Evolutionary conservation across 2,329 filamentous ascomycete genomes (phyloP).

Genomic region (Fusarium graminum): DNA sequence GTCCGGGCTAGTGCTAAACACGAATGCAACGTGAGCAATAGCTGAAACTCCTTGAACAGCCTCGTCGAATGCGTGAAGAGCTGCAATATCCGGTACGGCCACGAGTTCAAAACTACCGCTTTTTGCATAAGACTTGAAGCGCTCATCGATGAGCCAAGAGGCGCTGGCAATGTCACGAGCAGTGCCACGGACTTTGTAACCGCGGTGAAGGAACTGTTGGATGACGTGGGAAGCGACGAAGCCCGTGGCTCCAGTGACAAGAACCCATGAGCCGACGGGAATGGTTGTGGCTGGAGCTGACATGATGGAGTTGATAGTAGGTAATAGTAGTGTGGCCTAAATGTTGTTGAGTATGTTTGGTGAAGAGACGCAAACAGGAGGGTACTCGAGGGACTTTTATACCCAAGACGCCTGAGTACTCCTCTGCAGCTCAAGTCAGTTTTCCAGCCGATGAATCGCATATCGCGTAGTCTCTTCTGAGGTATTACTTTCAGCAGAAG

Average conservation of each 20-base stretch:
- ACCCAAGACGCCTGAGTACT: neutral
- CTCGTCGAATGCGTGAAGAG: conserved; percentile 54
- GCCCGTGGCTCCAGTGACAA: conserved; percentile 62
- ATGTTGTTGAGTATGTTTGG: neutral
- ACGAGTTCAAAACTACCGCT: conserved; percentile 54
- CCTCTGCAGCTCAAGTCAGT: too few species aligned
- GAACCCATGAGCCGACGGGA: conserved; percentile 51
- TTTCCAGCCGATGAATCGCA: neutral
- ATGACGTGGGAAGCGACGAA: conserved; percentile 60
- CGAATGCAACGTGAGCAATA: conserved; percentile 61
- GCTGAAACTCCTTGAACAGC: conserved; percentile 53
- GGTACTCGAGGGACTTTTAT: neutral
- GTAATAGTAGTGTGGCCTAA: neutral
- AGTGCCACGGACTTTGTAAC: conserved; percentile 61
- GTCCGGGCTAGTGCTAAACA: conserved; percentile 55
- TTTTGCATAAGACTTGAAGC: conserved; percentile 49
- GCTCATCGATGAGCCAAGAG: conserved; percentile 53
- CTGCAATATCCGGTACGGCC: conserved; percentile 55
- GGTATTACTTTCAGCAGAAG: too few species aligned
- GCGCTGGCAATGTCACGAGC: conserved; percentile 53
- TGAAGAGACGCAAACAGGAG: too few species aligned
- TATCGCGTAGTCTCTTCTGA: too few species aligned
- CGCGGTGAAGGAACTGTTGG: conserved; percentile 56
- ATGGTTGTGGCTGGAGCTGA: conserved; percentile 27
- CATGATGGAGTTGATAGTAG: neutral